Evolutionary conservation across 192 early-diverging fungal species (phyloP), one percentile per base, ranked within the genome.

Genomic region (Backusella westeae): DNA sequence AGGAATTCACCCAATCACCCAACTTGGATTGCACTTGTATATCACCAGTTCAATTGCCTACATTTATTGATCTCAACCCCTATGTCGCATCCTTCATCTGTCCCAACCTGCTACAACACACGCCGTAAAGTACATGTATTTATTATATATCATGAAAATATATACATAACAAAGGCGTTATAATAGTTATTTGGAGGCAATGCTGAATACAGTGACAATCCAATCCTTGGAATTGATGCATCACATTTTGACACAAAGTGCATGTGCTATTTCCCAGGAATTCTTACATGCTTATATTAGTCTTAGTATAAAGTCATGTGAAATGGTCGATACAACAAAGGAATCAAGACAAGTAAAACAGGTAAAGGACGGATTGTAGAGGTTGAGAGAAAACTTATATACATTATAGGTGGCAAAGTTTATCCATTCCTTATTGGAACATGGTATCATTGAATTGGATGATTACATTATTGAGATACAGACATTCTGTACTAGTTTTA

Each of bases 341-440:
- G 34, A 67, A 44, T 63, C 38, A 34, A 63, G 41, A 7, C 73
- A 68, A 34, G 73, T 75, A 2, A 75, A 75, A 10, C 65, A 66
- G 49, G 73, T 75, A 67, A 73, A 32, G 3, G 38, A 21, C 0
- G 8, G 19, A 14, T 10, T 17, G n/a, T 7, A 39, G 21, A 70
- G 1, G 4, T 3, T 1, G 32, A 35, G 26, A 1, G 4, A 10
- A 70, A 8, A 44, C 8, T 21, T 23, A 41, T 44, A 71, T 7
- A 29, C 12, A 41, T 70, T 35, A 15, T 73, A 73, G 72, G 72
- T 73, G 26, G 41, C 74, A 39, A 75, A 53, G 10, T 75, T 75
- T 23, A 75, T 75, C 49, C 74, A 75, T 34, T 75, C 74, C 34
- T 44, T 75, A 34, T 46, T 75, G 52, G 74, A 75, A 42, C 44